Percentiles rank a stretch among this genome's conserved stretches.
Evolutionary conservation across 192 early-diverging fungal species (phyloP).

Genomic region (Phycomyces blakesleeanus): DNA sequence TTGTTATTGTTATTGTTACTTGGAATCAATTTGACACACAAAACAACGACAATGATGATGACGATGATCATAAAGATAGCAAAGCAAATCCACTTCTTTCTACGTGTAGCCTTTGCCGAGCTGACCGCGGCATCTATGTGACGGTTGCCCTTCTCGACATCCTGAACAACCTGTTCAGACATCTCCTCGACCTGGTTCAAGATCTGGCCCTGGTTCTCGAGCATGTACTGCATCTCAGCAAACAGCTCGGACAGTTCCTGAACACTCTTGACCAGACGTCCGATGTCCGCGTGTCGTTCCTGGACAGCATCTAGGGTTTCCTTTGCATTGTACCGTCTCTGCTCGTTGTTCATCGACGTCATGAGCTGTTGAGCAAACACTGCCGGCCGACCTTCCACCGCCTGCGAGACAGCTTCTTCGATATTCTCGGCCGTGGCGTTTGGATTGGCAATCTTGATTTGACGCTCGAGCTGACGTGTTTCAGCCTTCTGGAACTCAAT

Average conservation of each 20-base stretch:
- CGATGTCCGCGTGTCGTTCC: conserved; percentile 58
- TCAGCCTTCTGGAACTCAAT: conserved; percentile 34
- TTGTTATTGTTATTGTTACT: conserved; percentile 8
- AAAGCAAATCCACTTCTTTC: conserved; percentile 59
- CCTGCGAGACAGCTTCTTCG: conserved; percentile 48
- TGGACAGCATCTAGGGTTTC: conserved; percentile 57
- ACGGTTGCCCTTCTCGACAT: conserved; percentile 59
- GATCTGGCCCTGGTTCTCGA: conserved; percentile 40
- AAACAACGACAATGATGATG: conserved; percentile 42
- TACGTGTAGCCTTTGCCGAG: conserved; percentile 41
- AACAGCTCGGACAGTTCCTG: conserved; percentile 56
- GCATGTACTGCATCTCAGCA: conserved; percentile 59
- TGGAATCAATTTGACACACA: conserved; percentile 29
- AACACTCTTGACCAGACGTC: conserved; percentile 49
- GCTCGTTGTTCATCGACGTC: conserved; percentile 39
- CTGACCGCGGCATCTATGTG: conserved; percentile 53
- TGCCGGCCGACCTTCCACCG: conserved; percentile 32
- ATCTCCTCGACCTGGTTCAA: conserved; percentile 28
- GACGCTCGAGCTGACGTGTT: conserved; percentile 29
- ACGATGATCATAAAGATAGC: conserved; percentile 36
- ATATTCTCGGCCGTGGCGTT: conserved; percentile 58
- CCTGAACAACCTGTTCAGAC: conserved; percentile 45
- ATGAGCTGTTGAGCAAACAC: conserved; percentile 61
- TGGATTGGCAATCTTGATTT: conserved; percentile 42
- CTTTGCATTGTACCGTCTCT: conserved; percentile 36